Base-by-base conservation (phyloP, 192 early-diverging fungal genomes). In the Geosiphon pyriformis region DNA sequence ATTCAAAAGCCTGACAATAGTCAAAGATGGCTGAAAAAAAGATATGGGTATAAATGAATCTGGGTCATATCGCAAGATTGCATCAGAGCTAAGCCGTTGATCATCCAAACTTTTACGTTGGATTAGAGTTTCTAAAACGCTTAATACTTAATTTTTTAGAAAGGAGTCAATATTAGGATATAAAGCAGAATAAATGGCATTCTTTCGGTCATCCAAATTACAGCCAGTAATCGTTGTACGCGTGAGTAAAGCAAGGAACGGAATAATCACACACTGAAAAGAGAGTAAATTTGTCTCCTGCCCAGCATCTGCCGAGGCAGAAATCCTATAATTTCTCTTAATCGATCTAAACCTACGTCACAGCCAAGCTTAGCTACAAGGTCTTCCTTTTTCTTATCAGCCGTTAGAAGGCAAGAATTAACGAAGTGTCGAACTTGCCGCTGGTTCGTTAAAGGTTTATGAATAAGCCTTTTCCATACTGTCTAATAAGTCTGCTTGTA, bases 221-320 rank as follows among this genome's bases (percentile, higher is more conserved):
- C 71, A 68, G 33, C 69, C 65, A 26, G 68, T 69, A 20, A 79
- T 37, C 22, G 33, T 55, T 17, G 70, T 62, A 18, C 78, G 52
- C 12, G 73, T 76, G 29, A 79, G 53, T 7, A 77, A 59, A 1
- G 74, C 78, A n/a, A 79, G 42, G 10, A 79, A 57, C 2, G 78
- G 78, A 18, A 79, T 34, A 17, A 70, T 46, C 0, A 74, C 78
- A 55, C 50, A 69, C 20, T 79, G 78, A 29, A 77, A 77, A 11
- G 78, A 77, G 3, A 73, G 25, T 1, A 57, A 2, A 3, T 29
- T 12, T 15, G 30, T 20, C 2, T 31, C 7, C 8, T 54, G 32
- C 1, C 56, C 75, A 11, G 59, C 72, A 55, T 74, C 70, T 23
- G 70, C 54, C n/a, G 52, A 53, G 61, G 76, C 70, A 2, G 57